Evolutionary conservation across 192 early-diverging fungal species (phyloP), one percentile per base, ranked within the genome.

Genomic region (Coemansia sp.): DNA sequence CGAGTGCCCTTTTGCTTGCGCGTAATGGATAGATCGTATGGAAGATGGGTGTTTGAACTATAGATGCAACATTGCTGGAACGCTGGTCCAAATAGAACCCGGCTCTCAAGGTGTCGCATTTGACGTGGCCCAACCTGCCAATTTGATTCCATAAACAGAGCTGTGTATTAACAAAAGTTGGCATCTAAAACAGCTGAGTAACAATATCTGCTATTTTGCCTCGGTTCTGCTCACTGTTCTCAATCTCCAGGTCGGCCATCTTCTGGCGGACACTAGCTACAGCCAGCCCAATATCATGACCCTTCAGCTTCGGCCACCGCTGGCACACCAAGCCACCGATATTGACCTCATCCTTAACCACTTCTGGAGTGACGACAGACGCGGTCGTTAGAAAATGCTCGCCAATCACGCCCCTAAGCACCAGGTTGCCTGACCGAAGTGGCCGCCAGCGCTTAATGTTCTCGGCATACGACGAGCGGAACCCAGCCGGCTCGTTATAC

Each of bases 301-400:
- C 75, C 33, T 48, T 38, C 3, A 83, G 75, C 47, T 43, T 57
- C 0, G 80, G 80, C 80, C 74, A 77, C 34, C 47, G 61, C 60
- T 66, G 65, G 37, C 65, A 75, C 25, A 83, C 80, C 26, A 77
- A 63, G 0, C 66, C 57, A 3, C 80, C 80, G 18, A 83, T 68
- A 59, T 72, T 77, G 39, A 83, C 72, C 6, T 69, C 65, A 1
- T 77, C 66, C 10, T 37, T 62, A 20, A 62, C 62, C 3, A 63
- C 42, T 35, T 57, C 35, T 1, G 62, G 69, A 60, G 12, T 23
- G 20, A 83, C 65, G 18, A 82, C 66, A 6, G 55, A 31, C 7
- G 73, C 72, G 0, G 66, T 65, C 0, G 79, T 82, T 31, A 76
- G 66, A 0, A 38, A 55, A 41, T 76, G 67, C 57, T 72, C 72